Base-by-base conservation (phyloP, 2,329 filamentous ascomycete species). In the Pseudogymnoascus sp. region DNA sequence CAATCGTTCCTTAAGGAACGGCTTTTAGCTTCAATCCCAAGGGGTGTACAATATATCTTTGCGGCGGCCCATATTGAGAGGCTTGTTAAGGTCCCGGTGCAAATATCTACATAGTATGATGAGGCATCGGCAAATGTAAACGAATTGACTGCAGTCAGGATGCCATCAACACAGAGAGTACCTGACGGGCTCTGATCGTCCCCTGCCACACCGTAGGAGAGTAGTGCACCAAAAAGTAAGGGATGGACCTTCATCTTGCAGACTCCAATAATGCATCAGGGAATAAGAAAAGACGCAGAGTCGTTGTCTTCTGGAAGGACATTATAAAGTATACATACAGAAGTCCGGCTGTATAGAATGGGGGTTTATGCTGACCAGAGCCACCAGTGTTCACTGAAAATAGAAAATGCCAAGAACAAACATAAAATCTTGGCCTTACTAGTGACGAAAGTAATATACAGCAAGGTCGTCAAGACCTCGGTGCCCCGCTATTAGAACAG, bases 31-130 rank as follows among this genome's bases (percentile, higher is more conserved):
- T 36, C 31, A 3, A 60, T 31, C 17, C 26, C 61, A n/a, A 21
- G 21, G 3, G 38, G 19, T 7, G 38, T 62, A 23, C 61, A 62
- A 21, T 62, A 62, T 13, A 10, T 44, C 23, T 62, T 62, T 62
- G 61, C 61, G 13, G 61, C 61, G 3, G 61, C 61, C 61, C 61
- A 62, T 33, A 62, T 33, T n/a, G 61, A 62, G 40, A 44, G 28
- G n/a, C 15, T 26, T 36, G 28, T 62, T 19, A 62, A 42, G 31
- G n/a, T 31, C 31, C 44, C 44, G 21, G 61, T 31, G 40, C 61
- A 62, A 21, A 62, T 19, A 35, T 28, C 17, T 61, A 35, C 59
- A 35, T 40, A 61, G 33, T 61, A 61, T 4, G 59, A 40, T 33
- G 33, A 38, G 33, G 23, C 33, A 40, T 61, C 26, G 17, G 38